Base-by-base conservation (phyloP, 345 rosid genomes). In the Lepidium didymum region DNA sequence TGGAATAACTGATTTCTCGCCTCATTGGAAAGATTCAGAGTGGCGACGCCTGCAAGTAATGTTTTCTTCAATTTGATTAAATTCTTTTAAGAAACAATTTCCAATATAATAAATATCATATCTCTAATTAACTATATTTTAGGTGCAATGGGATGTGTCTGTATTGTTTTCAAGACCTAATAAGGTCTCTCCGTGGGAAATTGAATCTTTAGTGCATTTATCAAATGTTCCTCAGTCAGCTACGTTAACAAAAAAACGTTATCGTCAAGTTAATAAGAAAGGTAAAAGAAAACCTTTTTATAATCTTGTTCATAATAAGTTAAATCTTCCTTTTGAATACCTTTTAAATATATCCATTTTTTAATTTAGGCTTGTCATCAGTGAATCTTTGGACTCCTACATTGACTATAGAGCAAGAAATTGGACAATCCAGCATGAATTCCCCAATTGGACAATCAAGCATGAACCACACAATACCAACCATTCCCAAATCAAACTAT, bases 81-180 rank as follows among this genome's bases (percentile, higher is more conserved):
- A 43, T 31, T 10, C 4, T 44, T 61, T 6, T 10, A 9, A 0
- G 10, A 14, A 15, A 29, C 12, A 0, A 15, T 15, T 0, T n/a
- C 5, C 1, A 43, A 3, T 21, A 10, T 14, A 14, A 27, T 59
- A 60, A 14, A 15, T 25, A 23, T 12, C 10, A 79, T 75, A 40
- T 13, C 3, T 1, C 27, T 25, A 25, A 57, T 0, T 35, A 38
- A 40, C n/a, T 60, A 0, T 14, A 8, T 42, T 64, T 5, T 74
- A 86, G 86, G 68, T 81, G 59, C 82, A 84, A 73, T 84, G 87
- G 87, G 92, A 86, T 80, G 87, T 78, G 43, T 65, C 77, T 27
- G 80, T 87, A 77, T 62, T 67, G n/a, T 68, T 80, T 67, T 72
- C 59, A 62, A 81, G 84, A 77, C 85, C 88, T 27, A 75, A 81